Evolutionary conservation across 495 filamentous ascomycete genomes (phyloP).

Genomic region (Hypoxylon crocopeplum): DNA sequence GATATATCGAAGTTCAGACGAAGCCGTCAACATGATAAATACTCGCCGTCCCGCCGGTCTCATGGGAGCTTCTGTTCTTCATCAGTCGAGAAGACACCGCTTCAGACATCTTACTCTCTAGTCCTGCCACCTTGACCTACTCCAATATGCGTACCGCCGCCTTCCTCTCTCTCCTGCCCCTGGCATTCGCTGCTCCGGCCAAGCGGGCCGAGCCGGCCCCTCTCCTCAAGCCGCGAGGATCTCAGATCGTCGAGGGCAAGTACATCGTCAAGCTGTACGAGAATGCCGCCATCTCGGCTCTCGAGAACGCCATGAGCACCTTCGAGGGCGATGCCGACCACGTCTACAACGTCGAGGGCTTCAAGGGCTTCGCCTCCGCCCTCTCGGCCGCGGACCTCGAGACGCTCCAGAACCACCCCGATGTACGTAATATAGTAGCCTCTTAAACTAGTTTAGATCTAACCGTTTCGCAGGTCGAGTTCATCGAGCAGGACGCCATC

Average conservation of each 20-base stretch:
- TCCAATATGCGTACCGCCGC: constrained; percentile 40
- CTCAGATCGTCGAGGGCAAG: constrained; percentile 52
- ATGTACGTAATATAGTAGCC: constrained; percentile 33
- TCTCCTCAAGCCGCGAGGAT: constrained; percentile 45
- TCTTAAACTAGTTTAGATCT: constrained; percentile 8
- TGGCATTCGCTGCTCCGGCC: constrained; percentile 44
- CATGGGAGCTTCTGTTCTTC: constrained; percentile 14
- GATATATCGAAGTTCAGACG: constrained; percentile 19
- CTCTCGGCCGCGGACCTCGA: constrained; percentile 48
- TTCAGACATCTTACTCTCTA: constrained; percentile 5
- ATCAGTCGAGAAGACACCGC: constrained; percentile 18
- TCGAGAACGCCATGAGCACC: constrained; percentile 42
- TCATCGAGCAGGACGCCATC: constrained; percentile 59
- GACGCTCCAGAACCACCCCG: constrained; percentile 49
- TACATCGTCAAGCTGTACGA: constrained; percentile 66
- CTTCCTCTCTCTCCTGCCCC: constrained; percentile 39
- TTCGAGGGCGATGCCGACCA: constrained; percentile 46
- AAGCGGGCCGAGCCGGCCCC: constrained; percentile 43
- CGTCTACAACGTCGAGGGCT: constrained; percentile 49
- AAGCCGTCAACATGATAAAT: constrained; percentile 37
- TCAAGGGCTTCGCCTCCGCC: constrained; percentile 54
- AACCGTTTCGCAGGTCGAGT: constrained; percentile 52
- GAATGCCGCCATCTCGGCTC: constrained; percentile 40
- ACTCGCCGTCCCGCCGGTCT: constrained; percentile 33
- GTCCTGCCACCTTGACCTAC: constrained; percentile 8